These are phyloP conservation scores for Salpingoeca rosetta DNA, from an alignment of 78 protist genomes.

Conservation along the genomic window DNA sequence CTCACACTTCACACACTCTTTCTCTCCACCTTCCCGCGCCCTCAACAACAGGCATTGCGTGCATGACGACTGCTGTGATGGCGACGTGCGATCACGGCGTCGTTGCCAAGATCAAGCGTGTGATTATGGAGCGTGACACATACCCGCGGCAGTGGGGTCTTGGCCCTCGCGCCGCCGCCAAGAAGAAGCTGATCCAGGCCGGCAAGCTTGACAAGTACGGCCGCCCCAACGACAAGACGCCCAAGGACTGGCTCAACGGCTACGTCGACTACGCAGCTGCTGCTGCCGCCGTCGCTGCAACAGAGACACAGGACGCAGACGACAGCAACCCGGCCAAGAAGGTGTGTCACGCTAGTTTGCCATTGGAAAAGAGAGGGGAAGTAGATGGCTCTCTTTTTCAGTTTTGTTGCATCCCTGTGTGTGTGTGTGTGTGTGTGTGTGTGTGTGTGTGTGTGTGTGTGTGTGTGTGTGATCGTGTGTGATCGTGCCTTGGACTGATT, in stretches of 20 bases:
- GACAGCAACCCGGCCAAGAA: conserved; percentile 11
- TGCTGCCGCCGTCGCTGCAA: not conserved
- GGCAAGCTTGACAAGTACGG: conserved; percentile 98
- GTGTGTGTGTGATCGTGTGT: no score
- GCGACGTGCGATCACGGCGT: conserved; percentile 93
- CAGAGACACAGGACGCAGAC: conserved; percentile 9
- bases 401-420: not conserved
- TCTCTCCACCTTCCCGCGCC: no score
- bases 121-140: conserved; percentile 98
- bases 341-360: not conserved
- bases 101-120: conserved; percentile 99
- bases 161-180: conserved; percentile 84
- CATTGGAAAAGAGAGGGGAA: not conserved
- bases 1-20: no score
- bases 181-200: conserved; percentile 84
- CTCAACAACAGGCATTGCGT: no score
- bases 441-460: no score
- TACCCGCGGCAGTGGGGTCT: conserved; percentile 98
- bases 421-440: no score
- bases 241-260: conserved; percentile 68
- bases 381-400: not conserved
- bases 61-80: conserved; percentile 92
- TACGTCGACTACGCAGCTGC: conserved; percentile 52
- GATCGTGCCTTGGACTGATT: no score
- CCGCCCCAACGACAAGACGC: conserved; percentile 89